These are phyloP conservation scores for Yamadazyma sp. DNA, from an alignment of 805 yeast genomes.

Conservation along the genomic window DNA sequence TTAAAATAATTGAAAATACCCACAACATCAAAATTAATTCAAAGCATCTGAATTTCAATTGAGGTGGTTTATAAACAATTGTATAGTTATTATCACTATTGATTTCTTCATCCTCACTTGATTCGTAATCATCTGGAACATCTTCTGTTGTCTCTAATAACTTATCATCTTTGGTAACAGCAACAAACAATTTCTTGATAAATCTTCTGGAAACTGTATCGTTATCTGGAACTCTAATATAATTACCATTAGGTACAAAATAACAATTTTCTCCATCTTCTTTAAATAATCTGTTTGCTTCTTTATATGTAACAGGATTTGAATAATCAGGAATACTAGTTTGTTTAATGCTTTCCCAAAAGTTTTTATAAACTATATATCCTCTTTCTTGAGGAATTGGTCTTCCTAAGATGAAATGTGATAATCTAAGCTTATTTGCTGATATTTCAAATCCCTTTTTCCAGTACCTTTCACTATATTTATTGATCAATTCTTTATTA, in stretches of 20 bases:
- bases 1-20: conserved; percentile 38
- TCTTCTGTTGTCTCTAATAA: conserved; percentile 29
- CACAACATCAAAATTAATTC: conserved; percentile 46
- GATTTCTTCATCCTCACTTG: conserved; percentile 29
- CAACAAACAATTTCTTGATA: conserved; percentile 66
- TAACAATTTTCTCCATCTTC: conserved; percentile 39
- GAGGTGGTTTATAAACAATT: conserved; percentile 85
- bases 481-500: conserved; percentile 13
- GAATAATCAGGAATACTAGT: conserved; percentile 51
- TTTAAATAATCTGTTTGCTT: conserved; percentile 44
- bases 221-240: conserved; percentile 81
- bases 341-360: conserved; percentile 41
- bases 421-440: conserved; percentile 59
- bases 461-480: conserved; percentile 59
- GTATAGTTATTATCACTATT: conserved; percentile 48
- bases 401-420: conserved; percentile 73
- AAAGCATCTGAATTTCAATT: conserved; percentile 58
- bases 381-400: conserved; percentile 72
- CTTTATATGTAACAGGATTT: conserved; percentile 49
- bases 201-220: conserved; percentile 70
- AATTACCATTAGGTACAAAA: conserved; percentile 77
- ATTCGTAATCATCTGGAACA: conserved; percentile 4
- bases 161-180: conserved; percentile 77
- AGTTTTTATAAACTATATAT: conserved; percentile 51
- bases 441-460: conserved; percentile 50